Evolutionary conservation across 2,329 filamentous ascomycete genomes (phyloP), one percentile per base, ranked within the genome.

Genomic region (Hypoxylon sp.): DNA sequence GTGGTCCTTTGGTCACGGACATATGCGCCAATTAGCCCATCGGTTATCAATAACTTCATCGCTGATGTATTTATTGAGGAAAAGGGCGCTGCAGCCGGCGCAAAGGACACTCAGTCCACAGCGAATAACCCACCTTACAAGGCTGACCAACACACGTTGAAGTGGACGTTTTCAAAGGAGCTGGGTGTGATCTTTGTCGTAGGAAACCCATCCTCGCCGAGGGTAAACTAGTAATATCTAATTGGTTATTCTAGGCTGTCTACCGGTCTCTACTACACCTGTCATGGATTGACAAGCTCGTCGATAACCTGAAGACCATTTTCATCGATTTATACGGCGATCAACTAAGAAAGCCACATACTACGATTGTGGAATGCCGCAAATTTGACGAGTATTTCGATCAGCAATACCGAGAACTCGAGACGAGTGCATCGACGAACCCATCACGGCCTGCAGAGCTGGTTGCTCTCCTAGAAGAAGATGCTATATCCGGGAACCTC

Each of bases 21-120:
- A 24, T 97, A 95, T 78, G 89, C 90, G 57, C 86, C 91, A 1
- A 89, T 97, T 76, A 93, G 89, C 77, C 87, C 92, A 44, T 89
- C 91, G 72, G 85, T 97, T 70, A 90, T 99, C 83, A 97, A 99
- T 83, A 91, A 88, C 82, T 90, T 99, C 79, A 97, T 99, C 80
- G 90, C 90, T 78, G 93, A 98, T 80, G 93, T 97, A 76, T 97
- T 99, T 78, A 97, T 99, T 76, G 96, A 99, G 81, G 95, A 97
- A 83, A 94, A 92, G 78, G 86, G 87, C 64, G 85, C 88, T 61
- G 84, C 84, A 52, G 83, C 85, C 55, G 83, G 87, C 58, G 83
- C 88, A 54, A 87, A 88, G 70, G 86, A 89, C 65, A 80, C 84
- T 49, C 81, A 80, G 51, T 87, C 89, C 5, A 85, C 88, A 12